Evolutionary conservation across 2,329 filamentous ascomycete genomes (phyloP).

Genomic region (Pyricularia sp.): DNA sequence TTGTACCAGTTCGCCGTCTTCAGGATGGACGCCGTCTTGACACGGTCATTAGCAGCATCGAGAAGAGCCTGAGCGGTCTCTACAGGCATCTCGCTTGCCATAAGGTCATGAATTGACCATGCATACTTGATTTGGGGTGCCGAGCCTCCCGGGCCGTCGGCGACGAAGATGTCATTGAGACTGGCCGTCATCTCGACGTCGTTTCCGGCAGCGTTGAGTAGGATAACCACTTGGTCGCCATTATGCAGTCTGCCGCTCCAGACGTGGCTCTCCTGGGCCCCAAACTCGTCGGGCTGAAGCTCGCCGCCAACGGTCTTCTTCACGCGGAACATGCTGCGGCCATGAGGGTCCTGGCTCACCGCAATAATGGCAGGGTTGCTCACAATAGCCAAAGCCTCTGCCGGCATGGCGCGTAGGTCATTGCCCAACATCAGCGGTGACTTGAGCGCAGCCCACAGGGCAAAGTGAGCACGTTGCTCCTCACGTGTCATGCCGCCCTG

Average conservation of each 20-base stretch:
- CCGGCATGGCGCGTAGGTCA: conserved; percentile 14
- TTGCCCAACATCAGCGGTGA: conserved; percentile 11
- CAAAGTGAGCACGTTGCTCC: conserved; percentile 12
- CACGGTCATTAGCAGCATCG: conserved; percentile 21
- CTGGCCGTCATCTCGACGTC: conserved; percentile 32
- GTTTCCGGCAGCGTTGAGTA: conserved; percentile 32
- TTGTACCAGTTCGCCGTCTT: conserved; percentile 24
- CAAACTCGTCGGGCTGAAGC: conserved; percentile 6
- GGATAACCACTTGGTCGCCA: conserved; percentile 14
- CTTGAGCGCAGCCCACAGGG: conserved; percentile 11
- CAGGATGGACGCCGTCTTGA: conserved; percentile 10
- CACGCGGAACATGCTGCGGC: conserved; percentile 21
- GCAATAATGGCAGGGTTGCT: conserved; percentile 28
- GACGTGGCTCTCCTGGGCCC: conserved; percentile 9
- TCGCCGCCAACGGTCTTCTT: conserved; percentile 2
- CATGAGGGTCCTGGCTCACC: conserved; percentile 25
- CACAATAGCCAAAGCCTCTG: conserved; percentile 22
- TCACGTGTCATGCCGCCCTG: conserved; percentile 10
- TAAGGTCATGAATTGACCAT: conserved; percentile 42
- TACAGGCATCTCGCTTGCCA: conserved; percentile 39
- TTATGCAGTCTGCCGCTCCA: conserved; percentile 27
- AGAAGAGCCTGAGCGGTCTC: conserved; percentile 29
- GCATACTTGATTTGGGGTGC: conserved; percentile 24
- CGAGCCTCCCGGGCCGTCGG: conserved; percentile 27
- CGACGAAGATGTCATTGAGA: conserved; percentile 38